These are phyloP conservation scores for Gracilaria gracilis DNA, from an alignment of 23 red algal species.

Conservation along the genomic window DNA sequence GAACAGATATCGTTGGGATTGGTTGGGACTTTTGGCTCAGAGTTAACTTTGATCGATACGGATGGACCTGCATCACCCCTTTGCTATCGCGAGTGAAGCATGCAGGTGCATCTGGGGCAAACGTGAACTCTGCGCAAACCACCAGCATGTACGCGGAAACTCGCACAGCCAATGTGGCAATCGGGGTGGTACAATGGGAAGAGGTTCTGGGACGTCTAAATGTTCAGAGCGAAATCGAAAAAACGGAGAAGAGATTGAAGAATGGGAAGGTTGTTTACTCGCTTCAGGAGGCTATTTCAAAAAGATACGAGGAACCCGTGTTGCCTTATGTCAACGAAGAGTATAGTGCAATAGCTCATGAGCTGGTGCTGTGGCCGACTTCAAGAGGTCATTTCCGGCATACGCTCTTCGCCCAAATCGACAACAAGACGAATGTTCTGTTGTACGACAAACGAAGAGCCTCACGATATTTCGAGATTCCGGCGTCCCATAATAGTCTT, in stretches of 20 bases:
- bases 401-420: constrained; percentile 35
- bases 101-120: constrained; percentile 29
- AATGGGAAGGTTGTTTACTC: constrained; percentile 37
- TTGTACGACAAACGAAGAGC: constrained; percentile 38
- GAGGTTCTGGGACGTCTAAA: neutral
- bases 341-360: constrained; percentile 17
- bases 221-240: neutral
- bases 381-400: constrained; percentile 49
- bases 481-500: neutral
- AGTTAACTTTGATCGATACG: constrained; percentile 21
- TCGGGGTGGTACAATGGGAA: constrained; percentile 39
- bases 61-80: constrained; percentile 60
- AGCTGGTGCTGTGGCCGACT: constrained; percentile 53
- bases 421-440: constrained; percentile 26
- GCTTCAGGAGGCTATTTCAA: constrained; percentile 12
- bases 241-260: constrained; percentile 1
- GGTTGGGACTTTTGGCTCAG: constrained; percentile 71
- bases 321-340: constrained; percentile 30
- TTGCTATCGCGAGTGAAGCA: constrained; percentile 53
- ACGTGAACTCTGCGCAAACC: constrained; percentile 13
- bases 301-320: neutral
- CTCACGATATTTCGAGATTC: neutral
- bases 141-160: neutral
- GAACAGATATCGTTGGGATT: constrained; percentile 27
- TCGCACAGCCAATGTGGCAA: neutral